Base-by-base conservation (phyloP, 805 yeast genomes). In the Candida ficus region DNA sequence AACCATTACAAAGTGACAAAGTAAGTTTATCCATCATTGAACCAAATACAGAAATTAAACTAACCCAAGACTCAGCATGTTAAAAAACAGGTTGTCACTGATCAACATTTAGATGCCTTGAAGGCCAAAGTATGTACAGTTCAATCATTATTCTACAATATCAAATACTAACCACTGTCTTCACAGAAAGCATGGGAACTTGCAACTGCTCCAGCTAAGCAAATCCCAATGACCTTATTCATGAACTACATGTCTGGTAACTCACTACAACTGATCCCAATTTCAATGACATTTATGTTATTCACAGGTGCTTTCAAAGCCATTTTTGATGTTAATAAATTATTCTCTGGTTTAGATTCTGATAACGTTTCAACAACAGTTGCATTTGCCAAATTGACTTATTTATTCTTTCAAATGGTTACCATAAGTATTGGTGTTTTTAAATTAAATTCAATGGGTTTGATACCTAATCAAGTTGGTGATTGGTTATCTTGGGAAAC, bases 241-340 rank as follows among this genome's bases (percentile, higher is more conserved):
- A 87, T 91, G 95, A 79, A 88, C 45, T 93, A 87, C 60, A 86
- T 91, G 87, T 79, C 96, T 0, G 98, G 98, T 25, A 83, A 83
- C 53, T 76, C 95, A 4, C 66, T 93, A 21, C 98, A 93, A 54
- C 72, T 91, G 49, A 88, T 91, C 47, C 93, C 97, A 4, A 83
- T 91, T 35, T 81, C 89, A 64, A 90, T 89, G 85, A 83, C 95
- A 0, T 59, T 85, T 22, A 87, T 83, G 87, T 67, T 91, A 50
- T 77, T 93, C 48, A 73, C 85, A 48, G 80, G 78, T 35, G 93
- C 97, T 0, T 53, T 87, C 28, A 80, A 77, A 52, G 87, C 95
- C 19, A 79, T 93, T 2, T 58, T 80, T 28, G 62, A 67, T 5
- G 76, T 83, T 0, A 70, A 71, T 44, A 49, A 66, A 13, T 70